A percentile compares a stretch with the other conserved stretches of the same genome.
Conservation (phyloP, 225 moss, liverwort and hornwort species). For the Antitrichia curtipendula region DNA sequence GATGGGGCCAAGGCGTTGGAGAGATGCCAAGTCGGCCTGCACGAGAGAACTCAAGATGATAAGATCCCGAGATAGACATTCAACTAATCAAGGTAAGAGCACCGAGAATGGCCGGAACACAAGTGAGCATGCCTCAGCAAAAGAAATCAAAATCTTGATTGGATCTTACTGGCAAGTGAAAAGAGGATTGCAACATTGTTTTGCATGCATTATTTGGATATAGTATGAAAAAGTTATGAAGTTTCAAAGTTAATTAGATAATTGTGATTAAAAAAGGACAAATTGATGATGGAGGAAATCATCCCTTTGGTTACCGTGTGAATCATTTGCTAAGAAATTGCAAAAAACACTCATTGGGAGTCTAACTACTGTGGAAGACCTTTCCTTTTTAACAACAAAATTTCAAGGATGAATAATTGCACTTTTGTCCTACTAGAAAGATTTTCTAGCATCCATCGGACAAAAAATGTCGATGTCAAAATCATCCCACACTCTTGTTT, state of each 20-base stretch:
- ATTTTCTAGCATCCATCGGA: no score
- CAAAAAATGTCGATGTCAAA: no score
- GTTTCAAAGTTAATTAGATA: neutral
- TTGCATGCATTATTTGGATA: neutral
- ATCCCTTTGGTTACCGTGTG: no score
- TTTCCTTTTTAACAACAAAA: no score
- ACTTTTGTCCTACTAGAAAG: no score
- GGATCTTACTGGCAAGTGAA: neutral
- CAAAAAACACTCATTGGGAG: no score
- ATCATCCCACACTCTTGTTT: no score
- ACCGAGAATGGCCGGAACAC: neutral
- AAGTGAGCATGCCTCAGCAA: neutral
- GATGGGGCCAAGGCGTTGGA: neutral
- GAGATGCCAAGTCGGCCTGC: neutral
- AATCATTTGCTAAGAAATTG: no score
- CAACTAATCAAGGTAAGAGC: neutral
- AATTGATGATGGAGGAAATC: no score
- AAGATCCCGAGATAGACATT: neutral
- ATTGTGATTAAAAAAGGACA: no score
- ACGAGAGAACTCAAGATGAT: neutral
- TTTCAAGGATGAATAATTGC: no score
- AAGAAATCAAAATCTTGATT: fast-evolving
- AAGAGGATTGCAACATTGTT: neutral
- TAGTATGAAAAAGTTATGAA: neutral
- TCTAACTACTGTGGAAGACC: no score